phyloP scores from a whole-genome alignment of 2,329 filamentous ascomycete genomes.

The Eurotiales sp. region DNA sequence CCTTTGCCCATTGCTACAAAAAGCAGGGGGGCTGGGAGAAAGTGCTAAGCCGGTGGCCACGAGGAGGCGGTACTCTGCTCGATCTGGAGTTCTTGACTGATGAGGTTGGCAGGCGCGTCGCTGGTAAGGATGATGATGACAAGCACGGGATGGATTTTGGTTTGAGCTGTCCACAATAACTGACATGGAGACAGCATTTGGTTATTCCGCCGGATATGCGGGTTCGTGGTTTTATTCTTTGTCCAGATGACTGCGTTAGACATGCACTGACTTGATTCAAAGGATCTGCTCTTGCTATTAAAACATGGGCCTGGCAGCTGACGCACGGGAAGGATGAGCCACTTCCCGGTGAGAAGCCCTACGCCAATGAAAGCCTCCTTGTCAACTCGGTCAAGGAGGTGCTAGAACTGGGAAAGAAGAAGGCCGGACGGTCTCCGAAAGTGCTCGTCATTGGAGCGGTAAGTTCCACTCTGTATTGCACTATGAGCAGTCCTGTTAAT shows the following conservation, averaged over 20 bases:
- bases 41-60: conserved; percentile 73
- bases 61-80: conserved; percentile 71
- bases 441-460: conserved; percentile 78
- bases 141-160: conserved; percentile 7
- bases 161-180: background rate
- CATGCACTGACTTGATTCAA: conserved; percentile 13
- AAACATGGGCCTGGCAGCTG: conserved; percentile 82
- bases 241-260: background rate
- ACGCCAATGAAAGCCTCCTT: conserved; percentile 67
- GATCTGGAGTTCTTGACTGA: conserved; percentile 86
- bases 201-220: conserved; percentile 71
- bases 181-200: conserved; percentile 33
- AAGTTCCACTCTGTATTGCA: conserved; percentile 24
- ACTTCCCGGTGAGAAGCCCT: conserved; percentile 57
- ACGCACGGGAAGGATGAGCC: conserved; percentile 62
- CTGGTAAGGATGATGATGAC: too few species aligned
- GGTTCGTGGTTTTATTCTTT: conserved; percentile 25
- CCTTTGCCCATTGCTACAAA: conserved; percentile 75
- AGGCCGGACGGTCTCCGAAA: conserved; percentile 64
- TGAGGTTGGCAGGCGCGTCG: conserved; percentile 58
- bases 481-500: background rate
- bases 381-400: conserved; percentile 70
- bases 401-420: conserved; percentile 62
- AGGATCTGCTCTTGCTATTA: conserved; percentile 67
- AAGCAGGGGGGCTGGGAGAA: conserved; percentile 73